Base-by-base conservation (phyloP, 2,329 filamentous ascomycete genomes). In the Metarhizium robertsii region DNA sequence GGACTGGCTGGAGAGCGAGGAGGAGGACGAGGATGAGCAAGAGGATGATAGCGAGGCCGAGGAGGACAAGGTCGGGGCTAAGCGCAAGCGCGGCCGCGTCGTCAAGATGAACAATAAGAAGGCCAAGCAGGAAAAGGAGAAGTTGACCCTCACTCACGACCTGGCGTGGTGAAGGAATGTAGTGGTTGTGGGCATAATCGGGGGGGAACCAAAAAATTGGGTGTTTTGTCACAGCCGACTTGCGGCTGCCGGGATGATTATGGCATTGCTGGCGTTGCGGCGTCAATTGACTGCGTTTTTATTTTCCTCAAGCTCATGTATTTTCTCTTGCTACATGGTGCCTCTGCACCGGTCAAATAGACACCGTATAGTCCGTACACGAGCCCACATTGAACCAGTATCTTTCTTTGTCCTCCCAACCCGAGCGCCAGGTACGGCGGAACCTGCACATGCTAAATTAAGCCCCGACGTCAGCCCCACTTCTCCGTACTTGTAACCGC, bases 1-100 rank as follows among this genome's bases (percentile, higher is more conserved):
- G 71, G 92, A 97, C 67, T 97, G 92, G 92, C 78, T 96, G 52
- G 91, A 86, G 63, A 90, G 84, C 58, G 87, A 83, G 16, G 79
- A 79, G 1, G 79, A 79, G 2, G 78, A 77, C 2, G 80, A 79
- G 1, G 81, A 81, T 6, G 76, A 79, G 2, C 80, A 79, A 1
- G 81, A 81, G 4, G 79, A 81, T 2, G 77, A 78, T 48, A 78
- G 77, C 46, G 82, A 82, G 20, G 81, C 84, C 13, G 80, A 81
- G 38, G 74, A 74, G 6, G 77, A 79, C 32, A 78, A 79, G 61
- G 77, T 77, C 8, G 79, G 79, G 53, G 79, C 79, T 52, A 81
- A 80, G 72, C 71, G 78, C 63, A 79, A 80, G 74, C 75, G 76
- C 57, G 76, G 73, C 58, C 67, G 69, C 32, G 76, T 71, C 45